Evolutionary conservation across 2,329 filamentous ascomycete genomes (phyloP), one percentile per base, ranked within the genome.

Genomic region (Hypoxylon sp.): DNA sequence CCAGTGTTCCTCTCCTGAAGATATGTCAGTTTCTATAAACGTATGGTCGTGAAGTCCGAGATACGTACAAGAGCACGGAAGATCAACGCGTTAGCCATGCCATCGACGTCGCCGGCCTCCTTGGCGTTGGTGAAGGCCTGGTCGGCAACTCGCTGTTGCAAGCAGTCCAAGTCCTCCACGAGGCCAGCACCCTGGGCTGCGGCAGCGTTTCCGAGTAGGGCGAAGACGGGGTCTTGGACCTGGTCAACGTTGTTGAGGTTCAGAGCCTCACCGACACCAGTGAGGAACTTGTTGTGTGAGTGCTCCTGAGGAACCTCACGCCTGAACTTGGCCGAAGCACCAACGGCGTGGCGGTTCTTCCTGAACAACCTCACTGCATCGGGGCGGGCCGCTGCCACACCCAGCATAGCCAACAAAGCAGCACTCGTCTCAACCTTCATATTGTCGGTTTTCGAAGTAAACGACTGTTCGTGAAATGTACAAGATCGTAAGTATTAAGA

Each of bases 121-220:
- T 88, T 88, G 33, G 86, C 86, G 70, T 88, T 88, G 76, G 86
- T 88, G 77, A 88, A 88, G 22, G 87, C 86, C 78, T 87, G 86
- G 67, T 88, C 87, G 11, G 87, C 86, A 37, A 83, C 84, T 54
- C 81, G 82, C 73, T 84, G 82, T 75, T 84, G 82, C 58, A 84
- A 70, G 63, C 82, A 84, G 75, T 82, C 82, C 17, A 83, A 75
- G 71, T 84, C 80, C 56, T 78, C 75, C 48, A 83, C 80, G 14
- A 73, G 65, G 3, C 77, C 77, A 24, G 77, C 77, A n/a, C 86
- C 86, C 0, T 75, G 74, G 3, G 81, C 78, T 0, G 84, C 87
- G 1, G 87, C 84, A 5, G 80, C 82, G 65, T 79, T 78, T 46
- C 88, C 88, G 3, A 79, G 77, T 14, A 79, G 73, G 19, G 74